A percentile compares a stretch with the other conserved stretches of the same genome.
Evolutionary conservation across 768 basidiomycete genomes (phyloP).

Genomic region (Inosperma sp.): DNA sequence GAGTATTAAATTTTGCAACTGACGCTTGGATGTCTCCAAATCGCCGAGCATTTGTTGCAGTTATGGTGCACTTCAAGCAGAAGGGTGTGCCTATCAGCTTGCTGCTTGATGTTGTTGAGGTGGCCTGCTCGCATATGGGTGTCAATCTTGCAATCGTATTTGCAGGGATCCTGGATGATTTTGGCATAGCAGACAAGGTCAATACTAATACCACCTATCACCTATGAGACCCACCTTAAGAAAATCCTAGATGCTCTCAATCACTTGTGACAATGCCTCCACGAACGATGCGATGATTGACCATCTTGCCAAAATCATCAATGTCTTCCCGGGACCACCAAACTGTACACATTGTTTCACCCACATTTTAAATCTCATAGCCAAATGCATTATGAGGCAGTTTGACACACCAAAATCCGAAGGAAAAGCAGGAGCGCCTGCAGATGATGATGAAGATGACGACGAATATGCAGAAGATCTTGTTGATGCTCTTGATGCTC

Average conservation of each 20-base stretch:
- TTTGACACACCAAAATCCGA: conserved; percentile 27
- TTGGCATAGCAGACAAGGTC: conserved; percentile 32
- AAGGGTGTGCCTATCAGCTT: conserved; percentile 24
- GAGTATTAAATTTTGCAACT: too few relatives aligned
- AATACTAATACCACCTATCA: not conserved
- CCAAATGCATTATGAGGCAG: too few relatives aligned
- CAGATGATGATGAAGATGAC: conserved; percentile 7
- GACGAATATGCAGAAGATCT: conserved; percentile 5
- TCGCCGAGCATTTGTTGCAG: conserved; percentile 27
- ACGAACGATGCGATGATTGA: too few relatives aligned
- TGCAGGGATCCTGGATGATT: conserved; percentile 28
- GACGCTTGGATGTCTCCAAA: conserved; percentile 38
- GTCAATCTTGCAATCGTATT: conserved; percentile 32
- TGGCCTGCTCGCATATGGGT: conserved; percentile 30
- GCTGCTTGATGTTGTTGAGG: conserved; percentile 36
- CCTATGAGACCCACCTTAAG: not conserved
- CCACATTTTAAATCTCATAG: too few relatives aligned
- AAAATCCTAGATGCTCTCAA: conserved; percentile 22
- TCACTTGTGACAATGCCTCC: too few relatives aligned
- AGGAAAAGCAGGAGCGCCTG: too few relatives aligned
- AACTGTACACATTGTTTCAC: too few relatives aligned
- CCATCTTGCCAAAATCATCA: too few relatives aligned
- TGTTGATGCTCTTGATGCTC: conserved; percentile 1
- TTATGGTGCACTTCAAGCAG: conserved; percentile 31
- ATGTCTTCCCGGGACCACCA: too few relatives aligned